Evolutionary conservation across 495 filamentous ascomycete genomes (phyloP), one percentile per base, ranked within the genome.

Genomic region (Penicillium parvum): DNA sequence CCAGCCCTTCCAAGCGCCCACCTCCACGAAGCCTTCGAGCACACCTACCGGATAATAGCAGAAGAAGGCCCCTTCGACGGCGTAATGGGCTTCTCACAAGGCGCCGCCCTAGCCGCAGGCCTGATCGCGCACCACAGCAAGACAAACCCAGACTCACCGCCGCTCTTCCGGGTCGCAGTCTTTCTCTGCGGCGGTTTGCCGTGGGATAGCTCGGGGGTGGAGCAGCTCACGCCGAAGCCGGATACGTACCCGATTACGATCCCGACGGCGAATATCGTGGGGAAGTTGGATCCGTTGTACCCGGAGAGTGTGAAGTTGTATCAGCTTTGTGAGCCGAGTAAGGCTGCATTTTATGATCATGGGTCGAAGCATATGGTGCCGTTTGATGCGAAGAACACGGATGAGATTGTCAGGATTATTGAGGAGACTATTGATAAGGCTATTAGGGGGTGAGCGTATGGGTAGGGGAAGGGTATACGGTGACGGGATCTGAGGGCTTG

Each of bases 11-110:
- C 66, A 5, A 49, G 63, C 33, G 40, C 57, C 10, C 35, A 52
- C 30, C 40, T 73, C 5, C 6, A 18, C 25, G 52, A 50, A 17
- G 66, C 68, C 8, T 59, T 69, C 35, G 57, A 64, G 7, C 55
- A 70, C 33, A 53, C 55, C 14, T 17, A 57, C 9, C 45, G 53
- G n/a, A 50, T 60, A 6, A 63, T 73, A 14, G 43, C 57, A 7
- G 47, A 38, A 3, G 45, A 69, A 11, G 68, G 68, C 5, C 71
- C 71, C n/a, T 74, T 73, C 37, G 71, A 74, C 22, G 71, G 50
- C 2, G 61, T 74, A 6, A 63, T 74, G 40, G 69, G 66, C 6
- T 74, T 73, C 50, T 71, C 66, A 6, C 68, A 74, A 32, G 71
- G 71, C 22, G 69, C 58, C 3, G 65, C 62, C 1, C 57, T 74